Conservation (phyloP, 306 rosid genomes). For the Prunus fruticosa region DNA sequence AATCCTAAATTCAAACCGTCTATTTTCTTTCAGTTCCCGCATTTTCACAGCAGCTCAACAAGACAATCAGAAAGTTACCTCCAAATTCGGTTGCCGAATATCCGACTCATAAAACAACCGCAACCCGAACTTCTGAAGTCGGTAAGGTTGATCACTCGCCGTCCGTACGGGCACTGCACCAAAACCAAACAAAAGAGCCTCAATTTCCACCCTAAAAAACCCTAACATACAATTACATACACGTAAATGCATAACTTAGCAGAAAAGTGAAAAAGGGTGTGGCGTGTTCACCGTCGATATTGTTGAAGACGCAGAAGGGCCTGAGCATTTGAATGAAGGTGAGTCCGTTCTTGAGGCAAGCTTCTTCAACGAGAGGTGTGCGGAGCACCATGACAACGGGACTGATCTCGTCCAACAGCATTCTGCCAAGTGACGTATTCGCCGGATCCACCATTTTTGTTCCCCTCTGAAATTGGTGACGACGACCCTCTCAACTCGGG, state of each 20-base stretch:
- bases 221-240: not conserved
- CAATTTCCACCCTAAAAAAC: not conserved
- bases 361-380: slow-evolving; percentile 79
- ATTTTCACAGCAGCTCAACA: slow-evolving; percentile 4
- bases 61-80: slow-evolving; percentile 43
- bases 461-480: not conserved
- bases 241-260: not conserved
- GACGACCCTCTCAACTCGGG: not conserved
- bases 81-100: slow-evolving; percentile 67
- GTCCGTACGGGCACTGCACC: slow-evolving; percentile 91
- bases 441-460: slow-evolving; percentile 63
- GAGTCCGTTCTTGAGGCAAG: slow-evolving; percentile 75
- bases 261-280: not conserved
- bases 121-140: slow-evolving; percentile 80
- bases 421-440: slow-evolving; percentile 77
- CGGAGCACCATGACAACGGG: slow-evolving; percentile 91
- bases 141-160: slow-evolving; percentile 90
- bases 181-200: slow-evolving; percentile 16
- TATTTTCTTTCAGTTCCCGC: not conserved
- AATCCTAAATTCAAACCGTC: not conserved
- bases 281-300: slow-evolving; percentile 70
- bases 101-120: slow-evolving; percentile 76
- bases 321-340: slow-evolving; percentile 75
- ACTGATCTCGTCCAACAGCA: slow-evolving; percentile 89
- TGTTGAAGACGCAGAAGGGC: slow-evolving; percentile 82